phyloP scores from a whole-genome alignment of 495 filamentous ascomycete genomes.

The Podospora didyma region DNA sequence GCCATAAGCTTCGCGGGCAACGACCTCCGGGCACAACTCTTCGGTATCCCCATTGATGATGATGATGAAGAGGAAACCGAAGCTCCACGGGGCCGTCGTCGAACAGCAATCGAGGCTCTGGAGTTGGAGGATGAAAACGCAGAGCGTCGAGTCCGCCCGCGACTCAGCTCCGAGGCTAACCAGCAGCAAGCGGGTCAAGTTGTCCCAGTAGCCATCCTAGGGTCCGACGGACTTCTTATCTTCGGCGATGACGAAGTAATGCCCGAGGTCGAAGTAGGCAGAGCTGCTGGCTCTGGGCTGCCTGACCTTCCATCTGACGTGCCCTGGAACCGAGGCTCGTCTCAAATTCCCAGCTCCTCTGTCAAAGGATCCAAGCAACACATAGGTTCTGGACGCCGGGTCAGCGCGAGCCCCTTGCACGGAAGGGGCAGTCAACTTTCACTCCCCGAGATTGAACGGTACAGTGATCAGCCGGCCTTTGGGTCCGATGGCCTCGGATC shows the following conservation, averaged over 20 bases:
- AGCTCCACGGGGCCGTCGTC: conserved; percentile 14
- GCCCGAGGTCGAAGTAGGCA: conserved; percentile 28
- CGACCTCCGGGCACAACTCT: conserved; percentile 22
- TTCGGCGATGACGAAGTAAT: conserved; percentile 19
- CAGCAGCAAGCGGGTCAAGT: conserved; percentile 6
- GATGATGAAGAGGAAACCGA: conserved; percentile 20
- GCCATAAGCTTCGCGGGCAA: conserved; percentile 35
- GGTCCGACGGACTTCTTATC: background rate
- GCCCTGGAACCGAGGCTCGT: conserved; percentile 44
- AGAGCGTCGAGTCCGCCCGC: conserved; percentile 25
- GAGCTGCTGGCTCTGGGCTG: conserved; percentile 31
- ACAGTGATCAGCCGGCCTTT: conserved; percentile 33
- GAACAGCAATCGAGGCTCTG: conserved; percentile 18
- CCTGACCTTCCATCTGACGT: conserved; percentile 38
- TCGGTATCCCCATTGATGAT: conserved; percentile 21
- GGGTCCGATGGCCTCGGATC: conserved; percentile 30
- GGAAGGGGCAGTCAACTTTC: conserved; percentile 22
- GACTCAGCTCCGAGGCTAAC: conserved; percentile 23
- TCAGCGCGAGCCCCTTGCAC: conserved; percentile 36
- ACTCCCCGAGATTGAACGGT: conserved; percentile 34
- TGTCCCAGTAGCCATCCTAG: conserved; percentile 7
- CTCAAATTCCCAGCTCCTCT: conserved; percentile 37
- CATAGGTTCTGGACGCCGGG: conserved; percentile 20
- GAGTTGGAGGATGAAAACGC: conserved; percentile 21
- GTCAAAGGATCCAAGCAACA: conserved; percentile 25